Conservation (phyloP, 192 early-diverging fungal genomes). For the Phycomyces blakesleeanus region DNA sequence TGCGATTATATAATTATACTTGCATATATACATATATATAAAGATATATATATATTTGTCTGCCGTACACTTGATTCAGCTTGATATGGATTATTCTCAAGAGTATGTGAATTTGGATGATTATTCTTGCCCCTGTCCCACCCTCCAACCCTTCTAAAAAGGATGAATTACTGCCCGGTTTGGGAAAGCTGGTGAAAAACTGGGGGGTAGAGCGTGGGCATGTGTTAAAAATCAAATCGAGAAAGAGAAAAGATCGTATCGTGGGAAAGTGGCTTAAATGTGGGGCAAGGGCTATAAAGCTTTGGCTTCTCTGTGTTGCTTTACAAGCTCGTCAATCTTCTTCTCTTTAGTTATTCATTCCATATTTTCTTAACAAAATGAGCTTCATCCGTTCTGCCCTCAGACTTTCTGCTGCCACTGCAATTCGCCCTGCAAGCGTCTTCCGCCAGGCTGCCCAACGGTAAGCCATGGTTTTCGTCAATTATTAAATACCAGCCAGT, state of each 20-base stretch:
- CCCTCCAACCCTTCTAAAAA: neutral
- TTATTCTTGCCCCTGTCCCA: neutral
- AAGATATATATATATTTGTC: no score
- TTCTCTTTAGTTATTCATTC: neutral
- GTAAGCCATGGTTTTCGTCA: neutral
- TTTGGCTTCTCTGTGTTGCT: no score
- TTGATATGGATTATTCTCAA: neutral
- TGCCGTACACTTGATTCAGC: no score
- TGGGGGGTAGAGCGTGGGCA: neutral
- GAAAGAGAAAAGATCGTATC: constrained; percentile 1
- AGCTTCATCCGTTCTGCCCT: neutral
- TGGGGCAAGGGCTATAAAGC: no score
- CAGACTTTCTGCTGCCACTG: neutral
- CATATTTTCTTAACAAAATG: no score
- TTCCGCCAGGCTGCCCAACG: neutral
- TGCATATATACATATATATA: no score
- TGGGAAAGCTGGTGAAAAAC: neutral
- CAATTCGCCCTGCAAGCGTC: neutral
- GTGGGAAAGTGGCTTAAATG: neutral
- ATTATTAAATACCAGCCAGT: no score
- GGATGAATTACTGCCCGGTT: neutral
- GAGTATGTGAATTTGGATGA: neutral
- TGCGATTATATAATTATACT: no score
- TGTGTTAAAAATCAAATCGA: neutral
- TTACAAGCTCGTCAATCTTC: neutral